A percentile compares a stretch with the other conserved stretches of the same genome.
These are phyloP conservation scores for Penicillium sp. DNA, from an alignment of 2,329 filamentous ascomycete species.

Conservation along the genomic window DNA sequence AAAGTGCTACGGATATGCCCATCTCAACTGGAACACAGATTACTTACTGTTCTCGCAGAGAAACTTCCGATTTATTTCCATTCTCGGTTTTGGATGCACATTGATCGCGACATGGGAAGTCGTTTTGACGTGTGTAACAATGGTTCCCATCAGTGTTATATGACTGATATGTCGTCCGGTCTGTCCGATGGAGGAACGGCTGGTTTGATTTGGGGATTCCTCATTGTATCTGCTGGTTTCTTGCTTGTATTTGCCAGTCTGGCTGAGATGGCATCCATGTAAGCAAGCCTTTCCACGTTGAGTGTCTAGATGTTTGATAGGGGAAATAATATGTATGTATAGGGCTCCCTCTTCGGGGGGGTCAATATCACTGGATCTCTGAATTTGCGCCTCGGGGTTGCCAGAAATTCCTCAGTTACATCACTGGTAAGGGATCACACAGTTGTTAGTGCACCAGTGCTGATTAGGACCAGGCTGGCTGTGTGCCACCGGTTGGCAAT, in stretches of 20 bases:
- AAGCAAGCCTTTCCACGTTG: no score
- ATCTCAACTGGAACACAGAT: no score
- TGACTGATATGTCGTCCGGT: constrained; percentile 16
- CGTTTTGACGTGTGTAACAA: constrained; percentile 33
- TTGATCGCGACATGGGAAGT: constrained; percentile 43
- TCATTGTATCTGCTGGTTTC: constrained; percentile 30
- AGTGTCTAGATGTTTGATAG: no score
- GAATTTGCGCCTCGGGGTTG: constrained; percentile 41
- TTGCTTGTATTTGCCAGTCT: constrained; percentile 35
- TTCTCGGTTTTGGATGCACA: constrained; percentile 43
- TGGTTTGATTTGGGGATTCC: constrained; percentile 36
- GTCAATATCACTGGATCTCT: constrained; percentile 41
- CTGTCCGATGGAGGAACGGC: constrained; percentile 36
- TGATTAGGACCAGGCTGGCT: constrained; percentile 34
- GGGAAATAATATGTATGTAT: no score
- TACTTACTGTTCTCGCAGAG: constrained; percentile 23
- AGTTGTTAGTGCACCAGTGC: background rate
- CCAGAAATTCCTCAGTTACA: constrained; percentile 45
- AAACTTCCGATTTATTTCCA: constrained; percentile 44
- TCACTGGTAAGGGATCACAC: constrained; percentile 30
- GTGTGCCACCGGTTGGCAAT: constrained; percentile 44
- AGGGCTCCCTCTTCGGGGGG: constrained; percentile 41
- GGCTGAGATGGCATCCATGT: constrained; percentile 44
- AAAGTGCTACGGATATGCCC: no score
- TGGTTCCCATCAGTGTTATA: constrained; percentile 1